These are phyloP conservation scores for Ceratocystis variospora DNA, from an alignment of 2,329 filamentous ascomycete species.

Conservation along the genomic window DNA sequence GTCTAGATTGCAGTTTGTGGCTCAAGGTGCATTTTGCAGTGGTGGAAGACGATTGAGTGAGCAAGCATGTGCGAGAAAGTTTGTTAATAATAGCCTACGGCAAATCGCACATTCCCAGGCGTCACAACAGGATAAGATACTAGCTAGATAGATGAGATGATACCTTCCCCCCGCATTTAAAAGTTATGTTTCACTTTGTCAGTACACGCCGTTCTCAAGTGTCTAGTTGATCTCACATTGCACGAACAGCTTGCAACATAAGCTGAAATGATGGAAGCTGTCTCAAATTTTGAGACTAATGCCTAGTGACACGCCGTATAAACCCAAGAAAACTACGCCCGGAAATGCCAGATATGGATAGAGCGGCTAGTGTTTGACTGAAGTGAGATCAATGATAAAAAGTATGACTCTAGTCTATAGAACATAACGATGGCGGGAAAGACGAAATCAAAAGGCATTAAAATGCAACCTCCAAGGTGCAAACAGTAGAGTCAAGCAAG, in stretches of 20 bases:
- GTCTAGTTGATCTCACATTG: neutral
- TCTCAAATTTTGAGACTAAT: neutral
- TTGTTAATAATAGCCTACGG: too few relatives aligned
- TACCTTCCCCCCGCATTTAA: neutral
- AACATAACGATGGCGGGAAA: constrained; percentile 2
- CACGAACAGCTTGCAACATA: neutral
- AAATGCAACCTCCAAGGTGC: neutral
- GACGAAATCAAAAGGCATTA: constrained; percentile 18
- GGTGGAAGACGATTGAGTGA: constrained; percentile 26
- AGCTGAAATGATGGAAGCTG: neutral
- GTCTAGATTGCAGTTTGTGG: constrained; percentile 54
- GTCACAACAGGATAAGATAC: neutral
- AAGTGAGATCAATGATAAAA: constrained; percentile 18
- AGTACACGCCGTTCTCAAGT: neutral
- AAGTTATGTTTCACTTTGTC: neutral
- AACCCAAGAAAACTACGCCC: constrained; percentile 4
- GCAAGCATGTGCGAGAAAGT: neutral
- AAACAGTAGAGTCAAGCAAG: neutral
- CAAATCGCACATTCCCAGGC: neutral
- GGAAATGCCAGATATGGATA: neutral
- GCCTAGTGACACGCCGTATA: neutral
- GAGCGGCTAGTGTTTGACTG: neutral
- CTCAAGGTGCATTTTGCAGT: constrained; percentile 50
- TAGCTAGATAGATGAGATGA: neutral
- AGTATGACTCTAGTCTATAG: constrained; percentile 1